A percentile compares a stretch with the other conserved stretches of the same genome.
phyloP scores from a whole-genome alignment of 805 yeast species.

The Metschnikowia colocasiae region DNA sequence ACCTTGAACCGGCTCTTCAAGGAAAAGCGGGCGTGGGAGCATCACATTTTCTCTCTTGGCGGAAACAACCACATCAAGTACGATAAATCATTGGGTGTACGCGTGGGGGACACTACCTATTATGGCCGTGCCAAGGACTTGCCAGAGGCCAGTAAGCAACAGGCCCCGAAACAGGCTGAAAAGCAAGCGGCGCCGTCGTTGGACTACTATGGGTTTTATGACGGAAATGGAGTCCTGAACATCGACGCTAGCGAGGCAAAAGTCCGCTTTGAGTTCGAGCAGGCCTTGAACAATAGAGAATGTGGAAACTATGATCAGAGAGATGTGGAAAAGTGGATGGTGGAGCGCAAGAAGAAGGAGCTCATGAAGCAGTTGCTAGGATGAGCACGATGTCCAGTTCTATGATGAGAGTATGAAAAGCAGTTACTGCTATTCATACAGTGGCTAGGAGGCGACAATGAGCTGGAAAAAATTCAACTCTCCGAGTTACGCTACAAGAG shows the following conservation, averaged over 20 bases:
- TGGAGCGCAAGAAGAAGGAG: slow-evolving; percentile 42
- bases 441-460: too few species aligned
- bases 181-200: slow-evolving; percentile 20
- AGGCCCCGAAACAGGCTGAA: slow-evolving; percentile 15
- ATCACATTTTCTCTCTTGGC: slow-evolving; percentile 63
- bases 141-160: slow-evolving; percentile 47
- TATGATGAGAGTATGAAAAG: too few species aligned
- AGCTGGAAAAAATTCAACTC: too few species aligned
- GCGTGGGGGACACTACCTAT: slow-evolving; percentile 58
- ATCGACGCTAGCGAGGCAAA: slow-evolving; percentile 7
- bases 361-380: slow-evolving; percentile 31
- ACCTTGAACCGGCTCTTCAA: slow-evolving; percentile 60
- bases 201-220: slow-evolving; percentile 44
- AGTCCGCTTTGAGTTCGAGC: slow-evolving; percentile 14
- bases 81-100: slow-evolving; percentile 23
- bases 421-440: too few species aligned
- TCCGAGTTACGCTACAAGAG: too few species aligned
- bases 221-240: slow-evolving; percentile 6
- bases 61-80: slow-evolving; percentile 61
- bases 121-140: slow-evolving; percentile 82
- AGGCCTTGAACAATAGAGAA: slow-evolving; percentile 9
- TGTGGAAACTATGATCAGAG: slow-evolving; percentile 13
- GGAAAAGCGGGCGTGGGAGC: slow-evolving; percentile 77
- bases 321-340: slow-evolving; percentile 46
- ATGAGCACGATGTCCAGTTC: too few species aligned